These are phyloP conservation scores for Tremellales sp. DNA, from an alignment of 1,284 basidiomycete genomes.

Conservation along the genomic window DNA sequence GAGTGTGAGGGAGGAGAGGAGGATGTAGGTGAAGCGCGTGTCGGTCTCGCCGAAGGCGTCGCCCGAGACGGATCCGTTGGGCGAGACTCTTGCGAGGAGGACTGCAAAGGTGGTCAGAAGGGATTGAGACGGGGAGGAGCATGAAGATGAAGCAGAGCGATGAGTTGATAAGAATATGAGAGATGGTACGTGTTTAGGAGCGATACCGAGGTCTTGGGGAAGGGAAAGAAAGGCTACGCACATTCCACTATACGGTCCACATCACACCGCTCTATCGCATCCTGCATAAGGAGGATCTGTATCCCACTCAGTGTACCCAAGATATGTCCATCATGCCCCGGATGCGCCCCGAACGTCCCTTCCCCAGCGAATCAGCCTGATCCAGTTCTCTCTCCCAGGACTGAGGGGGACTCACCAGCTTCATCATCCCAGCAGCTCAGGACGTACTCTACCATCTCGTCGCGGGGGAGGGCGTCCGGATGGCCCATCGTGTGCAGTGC, in stretches of 20 bases:
- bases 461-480: constrained; percentile 69
- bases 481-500: constrained; percentile 77
- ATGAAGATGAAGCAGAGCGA: neutral
- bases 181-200: neutral
- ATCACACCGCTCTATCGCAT: constrained; percentile 70
- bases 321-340: constrained; percentile 88
- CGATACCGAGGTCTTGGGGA: neutral
- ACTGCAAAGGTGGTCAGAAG: constrained; percentile 52
- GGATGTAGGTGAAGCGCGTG: constrained; percentile 87
- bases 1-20: constrained; percentile 74
- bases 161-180: neutral
- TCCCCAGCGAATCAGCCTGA: constrained; percentile 3
- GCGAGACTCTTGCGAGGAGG: constrained; percentile 74
- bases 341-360: constrained; percentile 91
- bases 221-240: constrained; percentile 47
- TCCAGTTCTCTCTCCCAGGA: neutral
- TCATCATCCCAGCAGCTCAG: constrained; percentile 91
- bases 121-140: neutral
- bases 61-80: constrained; percentile 81
- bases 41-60: constrained; percentile 88
- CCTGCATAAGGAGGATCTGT: constrained; percentile 83
- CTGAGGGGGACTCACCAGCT: constrained; percentile 58
- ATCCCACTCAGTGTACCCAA: constrained; percentile 84
- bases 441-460: constrained; percentile 85
- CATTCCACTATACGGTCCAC: constrained; percentile 67